Conservation (phyloP, 371 early-diverging fungal species). For the Blakeslea trispora region DNA sequence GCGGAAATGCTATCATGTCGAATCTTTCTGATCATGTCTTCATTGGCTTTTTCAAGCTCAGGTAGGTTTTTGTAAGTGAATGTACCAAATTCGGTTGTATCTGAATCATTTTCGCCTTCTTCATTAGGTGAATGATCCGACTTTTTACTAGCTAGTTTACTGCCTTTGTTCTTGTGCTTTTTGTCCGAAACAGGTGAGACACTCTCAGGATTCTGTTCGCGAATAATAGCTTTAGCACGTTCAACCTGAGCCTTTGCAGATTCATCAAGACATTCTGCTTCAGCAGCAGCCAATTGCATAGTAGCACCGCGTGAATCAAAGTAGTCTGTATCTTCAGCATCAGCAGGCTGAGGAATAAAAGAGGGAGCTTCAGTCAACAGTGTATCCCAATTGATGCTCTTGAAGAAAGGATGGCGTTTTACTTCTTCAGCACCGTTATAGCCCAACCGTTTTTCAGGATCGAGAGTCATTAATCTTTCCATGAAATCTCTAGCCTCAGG, state of each 20-base stretch:
- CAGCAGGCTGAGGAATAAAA: slow-evolving; percentile 83
- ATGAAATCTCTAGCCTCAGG: slow-evolving; percentile 89
- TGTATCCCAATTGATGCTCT: slow-evolving; percentile 67
- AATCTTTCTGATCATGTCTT: slow-evolving; percentile 73
- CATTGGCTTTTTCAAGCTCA: slow-evolving; percentile 87
- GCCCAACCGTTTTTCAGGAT: slow-evolving; percentile 80
- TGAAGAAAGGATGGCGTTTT: slow-evolving; percentile 70
- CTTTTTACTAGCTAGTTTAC: slow-evolving; percentile 1
- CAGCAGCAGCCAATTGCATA: slow-evolving; percentile 50
- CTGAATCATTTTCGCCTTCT: slow-evolving; percentile 15
- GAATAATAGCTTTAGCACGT: slow-evolving; percentile 43
- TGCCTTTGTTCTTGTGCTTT: background rate
- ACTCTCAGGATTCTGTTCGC: slow-evolving; percentile 45
- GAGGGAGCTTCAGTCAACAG: slow-evolving; percentile 70
- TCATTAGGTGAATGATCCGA: background rate
- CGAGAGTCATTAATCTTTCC: slow-evolving; percentile 73
- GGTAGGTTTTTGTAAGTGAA: slow-evolving; percentile 91
- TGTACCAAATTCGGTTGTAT: slow-evolving; percentile 84
- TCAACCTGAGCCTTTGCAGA: slow-evolving; percentile 42
- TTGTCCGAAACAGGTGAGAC: slow-evolving; percentile 9
- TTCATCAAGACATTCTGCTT: slow-evolving; percentile 10
- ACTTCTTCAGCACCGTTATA: slow-evolving; percentile 67
- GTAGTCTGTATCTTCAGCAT: slow-evolving; percentile 88
- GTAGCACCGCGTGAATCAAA: slow-evolving; percentile 90
- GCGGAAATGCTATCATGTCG: slow-evolving; percentile 51